Conservation (phyloP, 192 early-diverging fungal species). For the Linnemannia elongata region DNA sequence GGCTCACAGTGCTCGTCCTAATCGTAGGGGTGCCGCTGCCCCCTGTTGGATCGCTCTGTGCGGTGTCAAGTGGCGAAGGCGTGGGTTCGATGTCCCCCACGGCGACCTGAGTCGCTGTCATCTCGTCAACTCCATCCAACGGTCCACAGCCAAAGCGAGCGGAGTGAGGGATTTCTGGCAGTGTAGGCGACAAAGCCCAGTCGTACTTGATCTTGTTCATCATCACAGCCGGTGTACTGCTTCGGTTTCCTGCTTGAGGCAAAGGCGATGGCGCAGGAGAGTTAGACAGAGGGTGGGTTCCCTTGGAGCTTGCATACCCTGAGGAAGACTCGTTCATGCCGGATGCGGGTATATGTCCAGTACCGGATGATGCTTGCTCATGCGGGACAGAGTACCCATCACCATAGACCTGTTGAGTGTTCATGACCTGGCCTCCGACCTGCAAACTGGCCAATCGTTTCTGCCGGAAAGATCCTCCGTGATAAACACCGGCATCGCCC, state of each 20-base stretch:
- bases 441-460: constrained; percentile 45
- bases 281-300: neutral
- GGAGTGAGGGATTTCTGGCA: constrained; percentile 16
- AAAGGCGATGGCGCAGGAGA: neutral
- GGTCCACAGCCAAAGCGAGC: constrained; percentile 35
- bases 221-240: constrained; percentile 47
- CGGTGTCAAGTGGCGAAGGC: neutral
- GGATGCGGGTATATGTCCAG: constrained; percentile 14
- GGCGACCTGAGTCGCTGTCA: neutral
- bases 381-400: constrained; percentile 13
- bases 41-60: neutral
- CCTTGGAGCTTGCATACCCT: neutral
- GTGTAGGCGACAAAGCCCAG: constrained; percentile 29
- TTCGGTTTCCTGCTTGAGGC: constrained; percentile 25
- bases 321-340: neutral
- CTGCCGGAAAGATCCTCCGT: constrained; percentile 32
- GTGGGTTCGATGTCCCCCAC: neutral
- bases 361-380: neutral
- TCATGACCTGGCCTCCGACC: neutral
- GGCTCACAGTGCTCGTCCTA: neutral
- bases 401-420: constrained; percentile 2
- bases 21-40: neutral
- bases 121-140: constrained; percentile 17
- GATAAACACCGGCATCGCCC: neutral
- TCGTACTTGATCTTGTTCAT: constrained; percentile 53